Evolutionary conservation across 2,329 filamentous ascomycete genomes (phyloP), one percentile per base, ranked within the genome.

Genomic region (Onygenales sp.): DNA sequence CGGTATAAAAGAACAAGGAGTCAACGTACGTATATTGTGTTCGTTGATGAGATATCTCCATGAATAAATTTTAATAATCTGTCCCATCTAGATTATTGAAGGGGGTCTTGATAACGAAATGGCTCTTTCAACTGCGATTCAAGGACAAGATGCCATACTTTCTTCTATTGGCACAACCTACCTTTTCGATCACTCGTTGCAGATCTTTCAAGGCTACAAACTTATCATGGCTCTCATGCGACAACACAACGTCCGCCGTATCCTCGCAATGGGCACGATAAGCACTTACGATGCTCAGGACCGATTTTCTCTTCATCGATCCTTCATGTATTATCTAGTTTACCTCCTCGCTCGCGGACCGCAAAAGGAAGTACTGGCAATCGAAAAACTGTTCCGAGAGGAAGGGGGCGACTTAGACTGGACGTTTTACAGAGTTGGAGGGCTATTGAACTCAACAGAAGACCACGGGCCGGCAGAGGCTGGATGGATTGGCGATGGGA

Each of bases 251-350:
- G 65, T 69, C 43, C 32, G 57, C 3, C 63, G 69, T 8, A 67
- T 71, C 39, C 57, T 69, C 13, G 66, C 63, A 5, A 69, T 69
- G 65, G 57, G 63, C 7, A 71, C 69, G 3, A 43, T 67, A 7
- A 67, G 68, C 7, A 56, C 63, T 31, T 53, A 59, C n/a, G 53
- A 55, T 0, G 52, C 58, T 0, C 56, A 63, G n/a, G 68, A 71
- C 43, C 14, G 48, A 1, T 62, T 58, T 42, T 61, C 45, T 42
- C 42, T 59, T n/a, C 50, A 55, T 1, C 57, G 32, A 10, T 57
- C 6, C 46, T 45, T 60, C 5, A 36, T 60, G 8, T 59, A 57
- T 17, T 55, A 47, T 36, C 17, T 36, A 7, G 47, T 59, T 14
- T 54, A 54, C 21, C 27, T 52, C 10, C 9, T 57, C 27, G 55